Percentiles rank a stretch among this genome's conserved stretches.
Conservation (phyloP, 2,329 filamentous ascomycete genomes). For the Ophiostoma ulmi region DNA sequence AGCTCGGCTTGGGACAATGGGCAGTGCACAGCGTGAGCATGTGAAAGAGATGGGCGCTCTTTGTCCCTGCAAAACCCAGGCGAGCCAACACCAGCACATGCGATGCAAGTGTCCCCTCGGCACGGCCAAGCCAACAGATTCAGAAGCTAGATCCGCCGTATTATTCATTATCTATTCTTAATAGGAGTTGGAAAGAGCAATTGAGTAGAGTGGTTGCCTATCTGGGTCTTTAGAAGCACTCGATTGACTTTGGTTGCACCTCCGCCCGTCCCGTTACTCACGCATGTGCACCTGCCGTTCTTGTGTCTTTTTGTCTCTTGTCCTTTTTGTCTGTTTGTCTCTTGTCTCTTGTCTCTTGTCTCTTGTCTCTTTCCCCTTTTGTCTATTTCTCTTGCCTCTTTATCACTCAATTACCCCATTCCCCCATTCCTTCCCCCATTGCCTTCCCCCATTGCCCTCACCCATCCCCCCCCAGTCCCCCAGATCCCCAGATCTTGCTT, state of each 20-base stretch:
- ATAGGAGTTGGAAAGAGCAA: too few species aligned
- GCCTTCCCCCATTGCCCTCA: not conserved
- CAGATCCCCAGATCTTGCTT: not conserved
- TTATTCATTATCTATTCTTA: too few species aligned
- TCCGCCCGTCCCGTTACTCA: not conserved
- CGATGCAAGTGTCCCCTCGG: too few species aligned
- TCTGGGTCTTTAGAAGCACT: not conserved
- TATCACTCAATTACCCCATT: not conserved
- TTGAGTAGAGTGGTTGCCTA: not conserved
- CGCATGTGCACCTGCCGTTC: too few species aligned
- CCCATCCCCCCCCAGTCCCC: not conserved
- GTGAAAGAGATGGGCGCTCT: too few species aligned
- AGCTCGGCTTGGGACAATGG: not conserved
- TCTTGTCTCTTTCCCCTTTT: not conserved
- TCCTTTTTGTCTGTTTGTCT: not conserved
- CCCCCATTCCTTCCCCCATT: too few species aligned
- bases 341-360: not conserved
- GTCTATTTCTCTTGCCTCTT: not conserved
- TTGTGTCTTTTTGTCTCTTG: not conserved
- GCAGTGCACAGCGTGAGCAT: too few species aligned
- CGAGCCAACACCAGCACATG: too few species aligned
- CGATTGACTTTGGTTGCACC: not conserved
- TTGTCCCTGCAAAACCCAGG: too few species aligned
- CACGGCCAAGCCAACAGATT: too few species aligned
- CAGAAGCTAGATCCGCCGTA: too few species aligned